phyloP scores from a whole-genome alignment of 2,329 filamentous ascomycete genomes.

The Penicillium griseofulvum region DNA sequence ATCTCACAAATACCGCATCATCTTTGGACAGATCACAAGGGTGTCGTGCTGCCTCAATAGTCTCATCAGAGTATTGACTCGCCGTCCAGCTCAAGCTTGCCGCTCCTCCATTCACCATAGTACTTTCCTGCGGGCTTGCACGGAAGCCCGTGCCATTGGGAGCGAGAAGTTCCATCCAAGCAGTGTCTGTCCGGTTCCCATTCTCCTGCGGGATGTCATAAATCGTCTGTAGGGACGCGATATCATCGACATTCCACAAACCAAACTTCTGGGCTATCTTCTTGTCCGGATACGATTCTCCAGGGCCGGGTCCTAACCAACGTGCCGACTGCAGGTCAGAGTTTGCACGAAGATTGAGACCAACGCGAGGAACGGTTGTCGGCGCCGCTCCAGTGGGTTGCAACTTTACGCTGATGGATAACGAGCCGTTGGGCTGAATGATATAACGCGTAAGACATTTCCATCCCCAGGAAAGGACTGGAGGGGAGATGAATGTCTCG shows the following conservation, averaged over 20 bases:
- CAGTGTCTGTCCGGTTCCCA: slow-evolving; percentile 24
- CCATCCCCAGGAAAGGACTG: slow-evolving; percentile 26
- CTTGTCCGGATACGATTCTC: slow-evolving; percentile 29
- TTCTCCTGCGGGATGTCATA: slow-evolving; percentile 31
- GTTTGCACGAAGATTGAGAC: slow-evolving; percentile 17
- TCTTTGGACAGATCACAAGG: slow-evolving; percentile 4
- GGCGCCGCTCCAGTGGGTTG: slow-evolving; percentile 17
- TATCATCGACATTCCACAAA: slow-evolving; percentile 15
- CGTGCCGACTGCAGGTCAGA: slow-evolving; percentile 11
- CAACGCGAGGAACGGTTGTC: slow-evolving; percentile 14
- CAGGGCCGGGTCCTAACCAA: slow-evolving; percentile 29
- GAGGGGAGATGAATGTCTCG: slow-evolving; percentile 19
- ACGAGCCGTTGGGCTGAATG: slow-evolving; percentile 10
- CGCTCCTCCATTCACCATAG: not conserved
- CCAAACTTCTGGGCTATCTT: slow-evolving; percentile 22
- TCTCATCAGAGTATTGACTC: slow-evolving; percentile 5
- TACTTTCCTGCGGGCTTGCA: not conserved
- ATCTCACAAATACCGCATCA: slow-evolving; percentile 2
- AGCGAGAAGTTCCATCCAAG: slow-evolving; percentile 18
- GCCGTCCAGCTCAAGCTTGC: slow-evolving; percentile 5
- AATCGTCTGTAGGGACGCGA: slow-evolving; percentile 19
- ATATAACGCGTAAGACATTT: slow-evolving; percentile 13
- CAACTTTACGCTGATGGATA: slow-evolving; percentile 10
- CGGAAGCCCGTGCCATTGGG: slow-evolving; percentile 8
- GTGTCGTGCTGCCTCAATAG: slow-evolving; percentile 3